Base-by-base conservation (phyloP, 1,284 basidiomycete genomes). In the Melampsora americana region DNA sequence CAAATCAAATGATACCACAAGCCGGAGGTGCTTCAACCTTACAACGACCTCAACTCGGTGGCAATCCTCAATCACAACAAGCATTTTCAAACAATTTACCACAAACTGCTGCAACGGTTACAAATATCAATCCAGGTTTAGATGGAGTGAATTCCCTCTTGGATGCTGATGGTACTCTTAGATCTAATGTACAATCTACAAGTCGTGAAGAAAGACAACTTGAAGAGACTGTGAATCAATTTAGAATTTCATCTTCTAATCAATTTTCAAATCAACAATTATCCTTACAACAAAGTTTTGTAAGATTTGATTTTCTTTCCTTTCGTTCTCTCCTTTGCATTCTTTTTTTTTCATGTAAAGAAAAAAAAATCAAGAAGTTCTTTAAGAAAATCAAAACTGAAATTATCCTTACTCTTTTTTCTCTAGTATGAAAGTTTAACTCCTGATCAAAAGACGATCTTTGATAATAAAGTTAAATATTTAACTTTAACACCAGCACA, bases 361-460 rank as follows among this genome's bases (percentile, higher is more conserved):
- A n/a, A n/a, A n/a, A n/a, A n/a, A n/a, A n/a, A n/a, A n/a, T n/a
- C n/a, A n/a, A n/a, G n/a, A n/a, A n/a, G n/a, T n/a, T n/a, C n/a
- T n/a, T n/a, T n/a, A n/a, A n/a, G n/a, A n/a, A n/a, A n/a, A n/a
- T n/a, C n/a, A 59, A 23, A n/a, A 59, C 7, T 23, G 53, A 59
- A 20, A 7, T 59, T 1, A 14, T 11, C n/a, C 32, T 32, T 32
- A 30, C 26, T 35, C 23, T 32, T n/a, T 23, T 30, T 35, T 16
- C 26, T 23, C 23, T 28, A 74, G 72, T 60, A 59, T 26, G 59
- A 74, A 20, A 74, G 72, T 32, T 48, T 74, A 46, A 67, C 20
- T n/a, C 32, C 72, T 44, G 65, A 74, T 9, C 72, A 74, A 74
- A 67, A 35, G 53, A 30, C 61, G 16, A 74, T 66, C n/a, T 42